phyloP scores from a whole-genome alignment of 139 green algal genomes.

The Volvox africanus region DNA sequence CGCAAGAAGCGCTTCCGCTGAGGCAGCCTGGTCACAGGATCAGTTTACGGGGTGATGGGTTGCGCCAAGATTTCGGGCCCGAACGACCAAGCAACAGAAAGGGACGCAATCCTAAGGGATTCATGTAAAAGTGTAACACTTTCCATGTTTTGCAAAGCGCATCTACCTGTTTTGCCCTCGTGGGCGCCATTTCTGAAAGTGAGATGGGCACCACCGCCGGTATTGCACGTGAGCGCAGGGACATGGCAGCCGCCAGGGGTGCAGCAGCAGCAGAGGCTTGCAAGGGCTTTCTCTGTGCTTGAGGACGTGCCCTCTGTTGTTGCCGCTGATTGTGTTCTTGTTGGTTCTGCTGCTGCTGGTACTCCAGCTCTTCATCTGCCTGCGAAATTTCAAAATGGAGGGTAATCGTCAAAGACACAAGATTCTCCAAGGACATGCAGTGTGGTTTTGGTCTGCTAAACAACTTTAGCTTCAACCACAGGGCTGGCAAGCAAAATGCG shows the following conservation, averaged over 20 bases:
- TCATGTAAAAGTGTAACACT: too few species aligned
- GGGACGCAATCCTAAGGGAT: too few species aligned
- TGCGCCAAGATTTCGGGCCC: too few species aligned
- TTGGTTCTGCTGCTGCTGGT: neutral
- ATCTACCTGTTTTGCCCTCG: neutral
- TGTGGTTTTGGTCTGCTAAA: neutral
- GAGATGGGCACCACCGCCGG: neutral
- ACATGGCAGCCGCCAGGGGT: neutral
- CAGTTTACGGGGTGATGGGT: too few species aligned
- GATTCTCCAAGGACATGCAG: neutral
- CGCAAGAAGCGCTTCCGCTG: neutral
- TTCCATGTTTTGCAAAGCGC: too few species aligned
- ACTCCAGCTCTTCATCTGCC: slow-evolving; percentile 27
- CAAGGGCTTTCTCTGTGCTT: neutral
- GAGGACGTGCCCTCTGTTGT: neutral
- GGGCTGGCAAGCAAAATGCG: neutral
- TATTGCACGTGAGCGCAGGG: neutral
- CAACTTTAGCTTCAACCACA: neutral
- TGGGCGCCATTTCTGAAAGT: neutral
- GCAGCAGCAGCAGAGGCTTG: neutral
- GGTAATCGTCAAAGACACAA: too few species aligned
- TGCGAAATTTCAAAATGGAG: neutral
- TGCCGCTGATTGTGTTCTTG: neutral
- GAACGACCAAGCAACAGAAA: too few species aligned
- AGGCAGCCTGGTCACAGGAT: neutral